These are phyloP conservation scores for Gomphus bonarii DNA, from an alignment of 1,284 basidiomycete genomes.

Conservation along the genomic window DNA sequence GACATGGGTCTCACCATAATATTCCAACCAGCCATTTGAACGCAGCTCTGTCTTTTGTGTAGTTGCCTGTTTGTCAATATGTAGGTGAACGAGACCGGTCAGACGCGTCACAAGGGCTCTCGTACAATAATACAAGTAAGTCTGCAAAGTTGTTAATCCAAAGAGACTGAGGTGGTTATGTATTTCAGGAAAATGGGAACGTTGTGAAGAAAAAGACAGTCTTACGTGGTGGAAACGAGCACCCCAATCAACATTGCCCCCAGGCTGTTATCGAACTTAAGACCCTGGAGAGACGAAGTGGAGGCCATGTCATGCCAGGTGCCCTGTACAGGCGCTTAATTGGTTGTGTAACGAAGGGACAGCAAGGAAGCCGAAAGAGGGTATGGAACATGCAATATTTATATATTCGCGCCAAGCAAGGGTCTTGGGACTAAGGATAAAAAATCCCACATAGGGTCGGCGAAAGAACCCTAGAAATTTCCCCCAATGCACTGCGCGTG, in stretches of 20 bases:
- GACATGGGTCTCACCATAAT: neutral
- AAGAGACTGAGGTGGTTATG: neutral
- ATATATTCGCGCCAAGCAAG: neutral
- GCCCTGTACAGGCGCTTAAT: neutral
- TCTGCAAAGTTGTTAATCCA: conserved; percentile 5
- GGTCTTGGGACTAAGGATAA: neutral
- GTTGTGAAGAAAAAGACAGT: neutral
- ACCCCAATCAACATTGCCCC: conserved; percentile 4
- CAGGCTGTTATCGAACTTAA: conserved; percentile 6
- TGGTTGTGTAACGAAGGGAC: neutral
- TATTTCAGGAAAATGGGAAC: neutral
- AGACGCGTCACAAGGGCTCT: neutral
- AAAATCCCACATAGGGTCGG: neutral
- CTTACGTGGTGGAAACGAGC: conserved; percentile 2
- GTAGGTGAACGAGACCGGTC: neutral
- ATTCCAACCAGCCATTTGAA: conserved; percentile 4
- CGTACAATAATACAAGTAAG: conserved; percentile 7
- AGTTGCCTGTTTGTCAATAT: neutral
- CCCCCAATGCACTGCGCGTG: conserved; percentile 35
- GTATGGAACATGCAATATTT: neutral
- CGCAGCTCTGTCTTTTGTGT: conserved; percentile 3
- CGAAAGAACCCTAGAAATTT: conserved; percentile 40
- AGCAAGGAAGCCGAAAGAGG: neutral
- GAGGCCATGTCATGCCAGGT: neutral
- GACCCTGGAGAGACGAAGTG: neutral